Evolutionary conservation across 495 filamentous ascomycete genomes (phyloP), one percentile per base, ranked within the genome.

Genomic region (Talaromyces trachyspermus): DNA sequence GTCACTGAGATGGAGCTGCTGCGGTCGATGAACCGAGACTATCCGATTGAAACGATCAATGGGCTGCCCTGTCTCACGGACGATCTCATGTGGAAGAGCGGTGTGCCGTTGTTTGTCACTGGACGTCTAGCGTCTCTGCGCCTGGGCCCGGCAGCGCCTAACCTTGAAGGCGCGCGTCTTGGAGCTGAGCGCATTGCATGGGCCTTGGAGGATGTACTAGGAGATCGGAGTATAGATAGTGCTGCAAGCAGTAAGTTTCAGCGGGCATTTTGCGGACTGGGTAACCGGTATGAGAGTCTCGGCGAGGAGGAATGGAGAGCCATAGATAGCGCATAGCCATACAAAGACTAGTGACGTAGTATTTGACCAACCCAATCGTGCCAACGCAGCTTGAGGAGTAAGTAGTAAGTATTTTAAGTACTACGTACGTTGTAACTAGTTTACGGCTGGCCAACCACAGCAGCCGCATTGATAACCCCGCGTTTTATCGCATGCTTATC

Each of bases 131-230:
- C 75, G 0, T 72, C 65, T 5, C 53, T 84, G 32, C 66, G 77
- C 23, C 60, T 84, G 5, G 80, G 81, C 2, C 81, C 79, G 24
- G 76, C 70, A 10, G 79, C 78, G 1, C 72, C 71, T 12, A 83
- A 84, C 60, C 63, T 84, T 3, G 80, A 80, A 44, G 80, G 80
- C 4, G 77, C 79, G n/a, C 72, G 78, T 44, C 55, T 76, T 32
- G 79, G 79, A 3, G 79, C 80, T 2, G 80, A 84, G 63, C 63
- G 79, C 43, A 72, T 84, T 35, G 69, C 76, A 5, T 82, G 77
- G 78, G 71, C 69, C 2, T 64, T 82, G 50, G 69, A 76, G 51
- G 76, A 79, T 51, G 54, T 76, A 8, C 41, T 73, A 37, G 65
- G 60, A 24, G 54, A 56, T 30, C 46, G 10, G 29, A 18, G 11